Conservation (phyloP, 148 eudicot genomes). For the Rhododendron williamsianum region DNA sequence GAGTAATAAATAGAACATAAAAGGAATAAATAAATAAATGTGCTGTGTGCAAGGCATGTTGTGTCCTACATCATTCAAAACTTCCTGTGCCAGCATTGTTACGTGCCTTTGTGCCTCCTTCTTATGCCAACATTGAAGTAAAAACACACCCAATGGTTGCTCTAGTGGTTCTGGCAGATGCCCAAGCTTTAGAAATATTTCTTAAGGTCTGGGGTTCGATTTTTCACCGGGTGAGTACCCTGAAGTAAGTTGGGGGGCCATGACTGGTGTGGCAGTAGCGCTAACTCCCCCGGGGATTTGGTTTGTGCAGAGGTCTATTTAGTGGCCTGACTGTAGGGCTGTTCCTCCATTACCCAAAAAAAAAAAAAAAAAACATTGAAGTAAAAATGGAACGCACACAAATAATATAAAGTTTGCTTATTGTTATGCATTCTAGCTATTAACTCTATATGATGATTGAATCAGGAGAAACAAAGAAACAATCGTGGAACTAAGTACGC, state of each 20-base stretch:
- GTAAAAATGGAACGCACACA: not conserved
- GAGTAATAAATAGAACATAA: not conserved
- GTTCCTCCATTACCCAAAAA: too few relatives aligned
- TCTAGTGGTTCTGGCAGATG: too few relatives aligned
- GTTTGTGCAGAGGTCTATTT: too few relatives aligned
- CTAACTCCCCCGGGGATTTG: too few relatives aligned
- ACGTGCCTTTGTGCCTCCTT: not conserved
- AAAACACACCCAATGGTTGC: too few relatives aligned
- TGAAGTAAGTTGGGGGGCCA: too few relatives aligned
- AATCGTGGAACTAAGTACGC: conserved; percentile 41
- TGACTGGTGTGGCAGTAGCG: too few relatives aligned
- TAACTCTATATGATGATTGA: not conserved
- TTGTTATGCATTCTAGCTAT: not conserved
- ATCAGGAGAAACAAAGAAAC: conserved; percentile 47
- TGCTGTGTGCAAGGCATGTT: not conserved
- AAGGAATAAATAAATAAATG: not conserved
- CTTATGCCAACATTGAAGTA: not conserved
- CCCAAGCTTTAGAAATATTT: too few relatives aligned
- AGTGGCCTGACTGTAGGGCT: too few relatives aligned
- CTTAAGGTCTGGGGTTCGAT: too few relatives aligned
- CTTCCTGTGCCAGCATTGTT: not conserved
- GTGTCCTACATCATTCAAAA: not conserved
- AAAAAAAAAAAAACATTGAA: not conserved
- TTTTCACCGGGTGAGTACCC: too few relatives aligned
- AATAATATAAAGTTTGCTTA: not conserved